Evolutionary conservation across 805 yeast genomes (phyloP).

Genomic region (Myxozyma mucilagina): DNA sequence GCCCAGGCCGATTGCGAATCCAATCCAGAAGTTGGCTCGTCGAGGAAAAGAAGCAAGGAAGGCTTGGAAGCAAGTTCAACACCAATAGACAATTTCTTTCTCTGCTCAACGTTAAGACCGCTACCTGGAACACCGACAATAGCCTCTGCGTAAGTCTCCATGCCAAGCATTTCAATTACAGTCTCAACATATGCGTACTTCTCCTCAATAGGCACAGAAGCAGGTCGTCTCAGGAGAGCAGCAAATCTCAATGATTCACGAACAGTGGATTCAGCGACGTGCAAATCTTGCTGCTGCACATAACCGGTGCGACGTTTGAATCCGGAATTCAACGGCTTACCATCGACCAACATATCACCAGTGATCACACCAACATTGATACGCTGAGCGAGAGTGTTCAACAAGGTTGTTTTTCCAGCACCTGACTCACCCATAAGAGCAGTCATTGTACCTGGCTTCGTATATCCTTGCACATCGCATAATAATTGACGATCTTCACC

Average conservation of each 20-base stretch:
- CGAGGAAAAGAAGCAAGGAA: constrained; percentile 56
- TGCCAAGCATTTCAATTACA: constrained; percentile 64
- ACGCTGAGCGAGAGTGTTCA: constrained; percentile 72
- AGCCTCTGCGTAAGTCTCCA: constrained; percentile 74
- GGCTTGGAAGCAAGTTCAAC: constrained; percentile 74
- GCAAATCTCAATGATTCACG: constrained; percentile 73
- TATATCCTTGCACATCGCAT: constrained; percentile 65
- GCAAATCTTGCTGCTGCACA: constrained; percentile 80
- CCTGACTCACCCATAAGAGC: constrained; percentile 87
- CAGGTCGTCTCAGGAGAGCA: constrained; percentile 71
- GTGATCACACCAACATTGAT: constrained; percentile 69
- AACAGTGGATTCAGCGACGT: constrained; percentile 66
- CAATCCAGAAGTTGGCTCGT: constrained; percentile 74
- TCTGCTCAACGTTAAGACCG: constrained; percentile 68
- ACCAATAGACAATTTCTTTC: constrained; percentile 68
- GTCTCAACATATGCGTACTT: constrained; percentile 69
- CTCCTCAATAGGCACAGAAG: constrained; percentile 54
- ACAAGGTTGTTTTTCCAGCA: constrained; percentile 80
- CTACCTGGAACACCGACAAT: constrained; percentile 74
- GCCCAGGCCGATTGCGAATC: constrained; percentile 68
- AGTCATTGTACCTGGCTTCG: constrained; percentile 76
- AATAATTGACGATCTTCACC: constrained; percentile 45
- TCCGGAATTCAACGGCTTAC: constrained; percentile 59
- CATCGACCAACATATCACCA: constrained; percentile 73
- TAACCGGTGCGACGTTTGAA: constrained; percentile 79